Evolutionary conservation across 1,139 yeast genomes (phyloP).

Genomic region (Scheffersomyces illinoinensis): DNA sequence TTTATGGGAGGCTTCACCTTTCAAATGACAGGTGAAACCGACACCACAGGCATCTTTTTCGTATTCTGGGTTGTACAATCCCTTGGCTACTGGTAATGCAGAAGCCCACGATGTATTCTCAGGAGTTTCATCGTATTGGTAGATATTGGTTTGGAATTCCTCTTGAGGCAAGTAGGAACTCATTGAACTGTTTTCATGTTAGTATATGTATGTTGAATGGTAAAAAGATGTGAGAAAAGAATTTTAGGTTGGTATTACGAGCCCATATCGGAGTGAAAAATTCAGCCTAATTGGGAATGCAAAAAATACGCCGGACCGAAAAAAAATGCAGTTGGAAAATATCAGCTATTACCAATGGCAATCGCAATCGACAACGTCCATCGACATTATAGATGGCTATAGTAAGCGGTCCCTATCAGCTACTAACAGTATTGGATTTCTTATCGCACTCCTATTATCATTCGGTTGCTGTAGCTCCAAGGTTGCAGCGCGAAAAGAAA

Average conservation of each 20-base stretch:
- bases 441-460: not conserved
- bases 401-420: not conserved
- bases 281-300: not conserved
- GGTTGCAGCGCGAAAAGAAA: not conserved
- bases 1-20: constrained; percentile 85
- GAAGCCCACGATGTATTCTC: constrained; percentile 91
- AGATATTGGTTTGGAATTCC: constrained; percentile 45
- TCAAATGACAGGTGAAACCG: constrained; percentile 93
- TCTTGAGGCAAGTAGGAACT: constrained; percentile 43
- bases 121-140: constrained; percentile 72
- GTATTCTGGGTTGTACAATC: constrained; percentile 88
- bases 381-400: not conserved
- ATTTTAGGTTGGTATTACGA: too few species aligned
- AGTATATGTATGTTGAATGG: constrained; percentile 1
- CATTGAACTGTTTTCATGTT: constrained; percentile 4
- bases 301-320: not conserved
- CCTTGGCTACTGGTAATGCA: constrained; percentile 81
- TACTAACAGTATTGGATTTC: not conserved
- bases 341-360: not conserved
- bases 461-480: not conserved
- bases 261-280: not conserved
- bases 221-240: not conserved
- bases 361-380: not conserved
- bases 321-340: not conserved
- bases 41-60: constrained; percentile 99